A percentile compares a stretch with the other conserved stretches of the same genome.
Evolutionary conservation across 192 early-diverging fungal genomes (phyloP).

Genomic region (Coemansia umbellata): DNA sequence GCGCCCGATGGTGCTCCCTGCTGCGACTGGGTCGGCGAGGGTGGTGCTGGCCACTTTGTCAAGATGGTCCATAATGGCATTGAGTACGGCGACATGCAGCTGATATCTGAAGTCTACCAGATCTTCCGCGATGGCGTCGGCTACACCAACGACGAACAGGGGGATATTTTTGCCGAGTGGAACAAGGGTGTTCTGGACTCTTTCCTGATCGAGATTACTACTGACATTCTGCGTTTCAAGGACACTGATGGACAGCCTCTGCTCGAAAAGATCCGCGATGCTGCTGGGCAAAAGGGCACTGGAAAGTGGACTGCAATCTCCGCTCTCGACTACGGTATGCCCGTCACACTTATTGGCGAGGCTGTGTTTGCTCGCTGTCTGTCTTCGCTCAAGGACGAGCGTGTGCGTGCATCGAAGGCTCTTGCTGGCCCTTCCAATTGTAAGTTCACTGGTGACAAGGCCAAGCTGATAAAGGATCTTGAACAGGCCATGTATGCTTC

Average conservation of each 20-base stretch:
- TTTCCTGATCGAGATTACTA: constrained; percentile 95
- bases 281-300: constrained; percentile 97
- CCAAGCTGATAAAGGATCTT: constrained; percentile 83
- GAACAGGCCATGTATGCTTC: constrained; percentile 93
- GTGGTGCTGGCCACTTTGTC: constrained; percentile 97
- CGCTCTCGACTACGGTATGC: constrained; percentile 91
- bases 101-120: constrained; percentile 95
- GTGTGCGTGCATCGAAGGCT: constrained; percentile 83
- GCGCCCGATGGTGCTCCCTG: constrained; percentile 79
- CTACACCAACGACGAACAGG: constrained; percentile 81
- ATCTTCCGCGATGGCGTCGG: constrained; percentile 86
- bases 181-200: constrained; percentile 97
- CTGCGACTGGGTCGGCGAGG: constrained; percentile 99
- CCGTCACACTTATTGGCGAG: constrained; percentile 96
- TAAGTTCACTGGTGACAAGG: constrained; percentile 82
- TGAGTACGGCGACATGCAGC: constrained; percentile 99
- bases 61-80: constrained; percentile 99
- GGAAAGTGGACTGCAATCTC: constrained; percentile 98
- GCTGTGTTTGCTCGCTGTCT: constrained; percentile 97
- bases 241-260: constrained; percentile 82
- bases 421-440: constrained; percentile 66
- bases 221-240: constrained; percentile 89
- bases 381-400: constrained; percentile 95
- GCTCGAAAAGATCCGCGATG: constrained; percentile 93
- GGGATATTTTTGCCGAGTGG: constrained; percentile 86